phyloP scores from a whole-genome alignment of 345 rosid genomes.

The Salix viminalis region DNA sequence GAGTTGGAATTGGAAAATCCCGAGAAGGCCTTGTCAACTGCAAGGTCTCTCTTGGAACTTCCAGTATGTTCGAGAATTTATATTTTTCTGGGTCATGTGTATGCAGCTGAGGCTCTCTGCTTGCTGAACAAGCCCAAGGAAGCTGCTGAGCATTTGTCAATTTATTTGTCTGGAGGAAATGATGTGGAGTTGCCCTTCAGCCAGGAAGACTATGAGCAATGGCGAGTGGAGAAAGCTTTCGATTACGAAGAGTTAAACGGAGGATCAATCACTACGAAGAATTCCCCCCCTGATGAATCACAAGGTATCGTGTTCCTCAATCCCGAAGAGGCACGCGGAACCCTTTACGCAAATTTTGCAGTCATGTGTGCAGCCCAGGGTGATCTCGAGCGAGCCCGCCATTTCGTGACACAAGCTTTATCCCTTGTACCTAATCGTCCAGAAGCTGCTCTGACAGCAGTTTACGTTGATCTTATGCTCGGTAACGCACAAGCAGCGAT shows the following conservation, averaged over 20 bases:
- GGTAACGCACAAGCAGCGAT: slow-evolving; percentile 79
- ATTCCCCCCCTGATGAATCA: slow-evolving; percentile 21
- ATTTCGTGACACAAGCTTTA: slow-evolving; percentile 54
- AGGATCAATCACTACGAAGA: slow-evolving; percentile 35
- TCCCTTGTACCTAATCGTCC: slow-evolving; percentile 51
- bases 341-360: slow-evolving; percentile 75
- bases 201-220: slow-evolving; percentile 64
- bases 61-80: slow-evolving; percentile 67
- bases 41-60: slow-evolving; percentile 68
- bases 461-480: slow-evolving; percentile 65
- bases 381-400: slow-evolving; percentile 59
- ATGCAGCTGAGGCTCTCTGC: slow-evolving; percentile 97
- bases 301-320: slow-evolving; percentile 45
- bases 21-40: slow-evolving; percentile 56
- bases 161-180: slow-evolving; percentile 55
- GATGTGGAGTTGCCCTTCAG: slow-evolving; percentile 61
- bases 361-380: slow-evolving; percentile 65
- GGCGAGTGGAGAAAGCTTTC: slow-evolving; percentile 41
- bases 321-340: slow-evolving; percentile 89
- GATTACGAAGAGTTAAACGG: slow-evolving; percentile 68
- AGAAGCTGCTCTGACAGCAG: slow-evolving; percentile 74
- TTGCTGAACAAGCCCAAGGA: slow-evolving; percentile 68
- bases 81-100: slow-evolving; percentile 66
- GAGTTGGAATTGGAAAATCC: slow-evolving; percentile 91
- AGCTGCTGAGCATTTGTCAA: slow-evolving; percentile 71